Evolutionary conservation across 2,329 filamentous ascomycete genomes (phyloP).

Genomic region (Claviceps paspali): DNA sequence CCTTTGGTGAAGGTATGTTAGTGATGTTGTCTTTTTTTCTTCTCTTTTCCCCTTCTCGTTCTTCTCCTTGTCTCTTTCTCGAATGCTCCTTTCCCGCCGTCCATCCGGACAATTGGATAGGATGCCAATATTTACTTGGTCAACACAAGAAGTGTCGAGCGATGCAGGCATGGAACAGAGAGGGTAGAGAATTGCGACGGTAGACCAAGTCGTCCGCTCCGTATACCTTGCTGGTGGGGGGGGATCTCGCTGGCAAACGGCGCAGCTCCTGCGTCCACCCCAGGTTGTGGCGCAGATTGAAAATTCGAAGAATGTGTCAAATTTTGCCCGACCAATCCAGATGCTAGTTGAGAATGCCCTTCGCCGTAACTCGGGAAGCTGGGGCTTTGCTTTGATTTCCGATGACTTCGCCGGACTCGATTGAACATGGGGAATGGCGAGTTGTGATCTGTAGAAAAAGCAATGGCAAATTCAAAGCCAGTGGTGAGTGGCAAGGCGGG

Average conservation of each 20-base stretch:
- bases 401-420: conserved; percentile 17
- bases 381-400: conserved; percentile 12
- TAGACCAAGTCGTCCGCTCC: neutral
- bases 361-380: conserved; percentile 5
- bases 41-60: neutral
- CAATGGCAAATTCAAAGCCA: too few species aligned
- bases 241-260: conserved; percentile 2
- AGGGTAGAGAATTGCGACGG: neutral
- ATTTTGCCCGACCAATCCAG: conserved; percentile 1
- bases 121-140: too few species aligned
- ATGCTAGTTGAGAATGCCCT: conserved; percentile 1
- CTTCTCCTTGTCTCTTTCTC: too few species aligned
- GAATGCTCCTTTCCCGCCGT: too few species aligned
- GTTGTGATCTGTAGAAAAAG: neutral
- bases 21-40: neutral
- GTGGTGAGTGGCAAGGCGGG: too few species aligned
- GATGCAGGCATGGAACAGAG: too few species aligned
- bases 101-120: too few species aligned
- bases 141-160: too few species aligned
- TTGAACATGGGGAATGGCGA: conserved; percentile 21
- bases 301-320: conserved; percentile 1
- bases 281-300: neutral
- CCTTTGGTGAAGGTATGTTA: neutral
- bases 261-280: conserved; percentile 1
- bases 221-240: conserved; percentile 3